Percentiles rank a stretch among this genome's conserved stretches.
Conservation (phyloP, 495 filamentous ascomycete genomes). For the Barbatosphaeria neglecta region DNA sequence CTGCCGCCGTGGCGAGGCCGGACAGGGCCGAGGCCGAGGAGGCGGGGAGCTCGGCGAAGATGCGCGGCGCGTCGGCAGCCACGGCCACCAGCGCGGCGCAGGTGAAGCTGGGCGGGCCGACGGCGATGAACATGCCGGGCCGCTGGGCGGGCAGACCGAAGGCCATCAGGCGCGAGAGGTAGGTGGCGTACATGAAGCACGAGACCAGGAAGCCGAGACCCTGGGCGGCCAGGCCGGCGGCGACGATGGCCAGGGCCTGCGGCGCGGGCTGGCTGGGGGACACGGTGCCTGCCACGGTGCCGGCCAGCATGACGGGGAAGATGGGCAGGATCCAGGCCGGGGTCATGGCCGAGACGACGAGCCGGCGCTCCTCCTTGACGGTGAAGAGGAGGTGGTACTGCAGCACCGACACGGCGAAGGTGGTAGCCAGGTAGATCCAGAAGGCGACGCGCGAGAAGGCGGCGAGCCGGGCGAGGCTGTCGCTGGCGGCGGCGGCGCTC, state of each 20-base stretch:
- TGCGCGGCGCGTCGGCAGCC: slow-evolving; percentile 31
- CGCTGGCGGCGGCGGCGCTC: too few relatives aligned
- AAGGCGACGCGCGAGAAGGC: slow-evolving; percentile 32
- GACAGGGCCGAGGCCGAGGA: background rate
- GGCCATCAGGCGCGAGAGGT: slow-evolving; percentile 48
- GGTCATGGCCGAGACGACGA: slow-evolving; percentile 29
- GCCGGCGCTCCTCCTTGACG: slow-evolving; percentile 18
- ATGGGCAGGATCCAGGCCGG: slow-evolving; percentile 47
- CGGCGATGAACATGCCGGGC: slow-evolving; percentile 62
- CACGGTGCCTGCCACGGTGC: slow-evolving; percentile 32
- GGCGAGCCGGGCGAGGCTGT: slow-evolving; percentile 24
- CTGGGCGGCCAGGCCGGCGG: slow-evolving; percentile 38
- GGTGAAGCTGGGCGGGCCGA: slow-evolving; percentile 58
- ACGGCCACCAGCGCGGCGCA: slow-evolving; percentile 58
- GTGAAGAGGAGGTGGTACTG: slow-evolving; percentile 44
- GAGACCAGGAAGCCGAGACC: slow-evolving; percentile 39
- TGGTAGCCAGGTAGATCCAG: slow-evolving; percentile 38
- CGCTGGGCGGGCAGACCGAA: slow-evolving; percentile 43
- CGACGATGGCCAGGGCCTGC: slow-evolving; percentile 29
- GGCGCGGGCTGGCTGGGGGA: slow-evolving; percentile 24
- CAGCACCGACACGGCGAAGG: slow-evolving; percentile 29
- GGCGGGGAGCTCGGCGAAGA: slow-evolving; percentile 2
- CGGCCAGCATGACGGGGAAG: slow-evolving; percentile 43
- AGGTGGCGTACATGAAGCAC: slow-evolving; percentile 42
- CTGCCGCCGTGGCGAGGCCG: slow-evolving; percentile 1